Base-by-base conservation (phyloP, 75 land plant species). In the Cunninghamia lanceolata region DNA sequence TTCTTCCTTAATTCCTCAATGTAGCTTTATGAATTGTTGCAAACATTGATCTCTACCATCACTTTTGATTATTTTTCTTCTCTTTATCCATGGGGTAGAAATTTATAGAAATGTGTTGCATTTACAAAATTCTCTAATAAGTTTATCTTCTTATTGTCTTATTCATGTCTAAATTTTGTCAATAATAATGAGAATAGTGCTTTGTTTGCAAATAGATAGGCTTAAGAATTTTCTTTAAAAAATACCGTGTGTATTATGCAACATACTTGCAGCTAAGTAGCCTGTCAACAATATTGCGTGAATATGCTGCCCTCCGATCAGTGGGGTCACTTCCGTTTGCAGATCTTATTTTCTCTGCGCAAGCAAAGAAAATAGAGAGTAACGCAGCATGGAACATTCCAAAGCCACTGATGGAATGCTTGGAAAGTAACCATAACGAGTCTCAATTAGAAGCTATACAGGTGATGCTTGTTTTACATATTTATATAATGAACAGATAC, bases 201-300 rank as follows among this genome's bases (percentile, higher is more conserved):
- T 28, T 45, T 28, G 40, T 80, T 80, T 80, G 47, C n/a, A 28
- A 43, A 28, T 10, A 28, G 13, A 28, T 30, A 53, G 32, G 25
- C 66, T 83, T 46, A 46, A 19, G 25, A 77, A 39, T 38, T 77
- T 17, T 77, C 42, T 76, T 38, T 45, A 28, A n/a, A 50, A 45
- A 6, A 71, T 34, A 32, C 11, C 2, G 2, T 71, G 15, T 13
- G 36, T 11, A 71, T 32, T 34, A 70, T 71, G 36, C 36, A 71
- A 71, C 36, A n/a, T 39, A 52, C 28, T 8, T 85, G 82, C 94
- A 97, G 99, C 85, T 97, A 82, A 93, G 95, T 88, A 96, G 97
- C 87, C 89, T 97, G 82, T 97, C 99, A 89, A 97, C 99, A 70
- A 94, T 97, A n/a, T 77, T 89, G 74, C 93, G 99, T 83, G 99